phyloP scores from a whole-genome alignment of 768 basidiomycete species.

The Flagelloscypha sp. region DNA sequence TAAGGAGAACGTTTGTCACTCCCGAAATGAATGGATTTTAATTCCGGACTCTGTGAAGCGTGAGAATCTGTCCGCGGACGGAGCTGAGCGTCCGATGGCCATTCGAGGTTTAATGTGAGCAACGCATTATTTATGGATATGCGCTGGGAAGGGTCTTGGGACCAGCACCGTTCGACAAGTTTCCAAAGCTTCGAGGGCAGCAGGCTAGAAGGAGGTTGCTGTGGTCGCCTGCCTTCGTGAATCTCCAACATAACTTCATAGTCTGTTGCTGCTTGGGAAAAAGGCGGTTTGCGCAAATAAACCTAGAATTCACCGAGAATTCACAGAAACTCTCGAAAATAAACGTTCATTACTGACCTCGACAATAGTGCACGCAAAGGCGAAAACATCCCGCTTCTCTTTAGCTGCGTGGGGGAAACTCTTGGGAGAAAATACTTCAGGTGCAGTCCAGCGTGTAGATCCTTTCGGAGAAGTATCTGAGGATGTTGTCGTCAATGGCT shows the following conservation, averaged over 20 bases:
- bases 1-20: no score
- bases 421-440: conserved; percentile 6
- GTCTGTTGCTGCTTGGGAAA: conserved; percentile 2
- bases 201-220: no score
- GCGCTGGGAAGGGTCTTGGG: no score
- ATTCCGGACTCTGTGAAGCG: no score
- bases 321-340: not conserved
- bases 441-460: conserved; percentile 12
- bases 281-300: conserved; percentile 1
- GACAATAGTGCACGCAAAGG: conserved; percentile 11
- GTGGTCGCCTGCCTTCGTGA: not conserved
- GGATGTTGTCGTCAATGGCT: conserved; percentile 2
- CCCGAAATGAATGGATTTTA: no score
- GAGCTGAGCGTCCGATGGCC: no score
- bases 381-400: conserved; percentile 10
- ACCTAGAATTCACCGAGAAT: not conserved
- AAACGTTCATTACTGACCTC: conserved; percentile 7
- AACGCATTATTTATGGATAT: no score
- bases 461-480: conserved; percentile 9
- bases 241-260: conserved; percentile 1
- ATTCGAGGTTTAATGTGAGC: no score
- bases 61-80: no score
- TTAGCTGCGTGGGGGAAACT: not conserved
- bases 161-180: no score
- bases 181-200: no score